phyloP scores from a whole-genome alignment of 345 rosid species.

The Arabidopsis suecica region DNA sequence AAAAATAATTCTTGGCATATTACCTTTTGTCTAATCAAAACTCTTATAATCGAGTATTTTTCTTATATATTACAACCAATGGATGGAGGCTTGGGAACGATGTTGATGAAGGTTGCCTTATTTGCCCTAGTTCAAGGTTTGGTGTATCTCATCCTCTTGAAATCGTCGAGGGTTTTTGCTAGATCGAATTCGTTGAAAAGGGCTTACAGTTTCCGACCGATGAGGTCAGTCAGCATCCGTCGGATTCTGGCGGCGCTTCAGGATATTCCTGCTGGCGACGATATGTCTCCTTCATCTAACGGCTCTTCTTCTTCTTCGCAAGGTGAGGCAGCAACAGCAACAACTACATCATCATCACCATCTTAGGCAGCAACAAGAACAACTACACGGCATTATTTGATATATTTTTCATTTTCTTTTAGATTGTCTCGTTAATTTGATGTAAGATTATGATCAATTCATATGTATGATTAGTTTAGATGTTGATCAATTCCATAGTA shows the following conservation, averaged over 20 bases:
- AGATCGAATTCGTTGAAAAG: constrained; percentile 37
- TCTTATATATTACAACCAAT: constrained; percentile 27
- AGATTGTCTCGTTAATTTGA: neutral
- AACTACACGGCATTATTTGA: neutral
- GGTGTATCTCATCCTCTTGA: constrained; percentile 64
- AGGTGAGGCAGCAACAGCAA: constrained; percentile 23
- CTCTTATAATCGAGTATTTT: neutral
- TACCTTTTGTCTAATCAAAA: neutral
- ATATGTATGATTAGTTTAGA: too few species aligned
- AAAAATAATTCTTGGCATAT: neutral
- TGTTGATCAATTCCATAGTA: too few species aligned
- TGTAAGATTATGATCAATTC: neutral
- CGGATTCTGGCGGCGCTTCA: constrained; percentile 53
- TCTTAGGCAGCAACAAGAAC: too few species aligned
- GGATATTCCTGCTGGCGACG: constrained; percentile 52
- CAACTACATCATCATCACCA: constrained; percentile 14
- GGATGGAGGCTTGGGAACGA: constrained; percentile 51
- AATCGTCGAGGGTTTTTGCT: constrained; percentile 68
- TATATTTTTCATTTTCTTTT: neutral
- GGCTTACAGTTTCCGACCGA: constrained; percentile 56
- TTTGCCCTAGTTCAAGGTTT: constrained; percentile 61
- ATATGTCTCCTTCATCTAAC: constrained; percentile 47
- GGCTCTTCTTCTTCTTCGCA: constrained; percentile 23
- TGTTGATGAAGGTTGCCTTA: constrained; percentile 54
- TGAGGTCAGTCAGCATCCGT: constrained; percentile 62